These are phyloP conservation scores for Plantago ovata DNA, from an alignment of 257 asterid species.

Conservation along the genomic window DNA sequence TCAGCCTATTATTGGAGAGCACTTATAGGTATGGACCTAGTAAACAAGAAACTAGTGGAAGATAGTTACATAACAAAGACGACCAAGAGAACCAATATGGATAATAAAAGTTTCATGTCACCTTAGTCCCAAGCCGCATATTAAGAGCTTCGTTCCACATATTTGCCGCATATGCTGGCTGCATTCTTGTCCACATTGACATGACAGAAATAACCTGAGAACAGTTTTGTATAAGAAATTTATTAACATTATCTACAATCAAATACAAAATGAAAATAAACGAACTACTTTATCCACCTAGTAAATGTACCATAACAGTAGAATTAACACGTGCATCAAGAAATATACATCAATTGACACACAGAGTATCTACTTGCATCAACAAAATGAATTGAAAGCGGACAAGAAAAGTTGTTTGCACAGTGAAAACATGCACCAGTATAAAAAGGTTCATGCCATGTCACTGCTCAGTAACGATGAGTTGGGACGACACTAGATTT, in stretches of 20 bases:
- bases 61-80: constrained; percentile 1
- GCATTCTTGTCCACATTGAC: constrained; percentile 99
- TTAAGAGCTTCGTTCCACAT: constrained; percentile 99
- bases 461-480: neutral
- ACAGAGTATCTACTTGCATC: no score
- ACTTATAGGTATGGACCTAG: neutral
- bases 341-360: neutral
- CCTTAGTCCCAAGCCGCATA: constrained; percentile 98
- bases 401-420: no score
- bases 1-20: neutral
- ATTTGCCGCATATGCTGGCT: constrained; percentile 98
- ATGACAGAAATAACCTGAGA: constrained; percentile 94
- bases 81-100: constrained; percentile 1
- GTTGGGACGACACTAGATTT: neutral
- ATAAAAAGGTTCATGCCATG: neutral
- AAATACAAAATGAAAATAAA: no score
- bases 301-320: neutral
- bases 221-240: constrained; percentile 22
- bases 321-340: neutral
- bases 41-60: neutral
- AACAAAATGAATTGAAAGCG: no score
- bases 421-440: neutral
- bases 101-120: constrained; percentile 20
- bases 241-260: constrained; percentile 2
- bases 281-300: neutral